Base-by-base conservation (phyloP, 2,329 filamentous ascomycete genomes). In the Canariomyces notabilis region DNA sequence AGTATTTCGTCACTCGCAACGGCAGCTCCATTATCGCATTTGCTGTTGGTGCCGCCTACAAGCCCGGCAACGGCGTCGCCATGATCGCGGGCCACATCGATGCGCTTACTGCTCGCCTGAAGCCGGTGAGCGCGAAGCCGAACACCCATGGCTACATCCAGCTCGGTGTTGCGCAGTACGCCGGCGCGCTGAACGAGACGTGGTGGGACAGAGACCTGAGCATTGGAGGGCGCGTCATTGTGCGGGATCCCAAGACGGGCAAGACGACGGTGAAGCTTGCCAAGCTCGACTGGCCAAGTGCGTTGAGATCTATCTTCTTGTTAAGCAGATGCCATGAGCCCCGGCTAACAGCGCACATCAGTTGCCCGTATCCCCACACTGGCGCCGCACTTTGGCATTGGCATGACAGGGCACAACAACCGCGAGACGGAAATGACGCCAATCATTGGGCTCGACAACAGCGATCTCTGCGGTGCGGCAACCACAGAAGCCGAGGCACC, bases 171-270 rank as follows among this genome's bases (percentile, higher is more conserved):
- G 90, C 93, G 2, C 93, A 87, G 1, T 98, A 97, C 63, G 91
- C 89, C 8, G 91, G 93, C 41, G 89, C 75, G 1, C 70, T 97
- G 51, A 93, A 90, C 63, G 74, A 76, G 52, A 97, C 93, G 1
- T 97, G 93, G 93, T 97, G 90, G 91, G 93, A 97, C 66, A 81
- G 93, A 31, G 93, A 98, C 65, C 76, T 98, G 42, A 84, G 87
- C 55, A 86, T 97, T 58, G 93, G 89, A 54, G 93, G 93, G 32
- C 77, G 89, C 36, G 91, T 97, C 4, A 74, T 97, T 39, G 83
- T 97, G 37, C 86, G 83, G 53, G 83, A 95, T 57, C 64, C 75
- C 4, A 68, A 73, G 38, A 79, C 80, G 2, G 85, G 85, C 56
- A 94, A 91, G 75, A 88, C 94, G 29, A 74, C 77, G 18, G 82